These are phyloP conservation scores for Telfairia occidentalis DNA, from an alignment of 331 rosid species.

Conservation along the genomic window DNA sequence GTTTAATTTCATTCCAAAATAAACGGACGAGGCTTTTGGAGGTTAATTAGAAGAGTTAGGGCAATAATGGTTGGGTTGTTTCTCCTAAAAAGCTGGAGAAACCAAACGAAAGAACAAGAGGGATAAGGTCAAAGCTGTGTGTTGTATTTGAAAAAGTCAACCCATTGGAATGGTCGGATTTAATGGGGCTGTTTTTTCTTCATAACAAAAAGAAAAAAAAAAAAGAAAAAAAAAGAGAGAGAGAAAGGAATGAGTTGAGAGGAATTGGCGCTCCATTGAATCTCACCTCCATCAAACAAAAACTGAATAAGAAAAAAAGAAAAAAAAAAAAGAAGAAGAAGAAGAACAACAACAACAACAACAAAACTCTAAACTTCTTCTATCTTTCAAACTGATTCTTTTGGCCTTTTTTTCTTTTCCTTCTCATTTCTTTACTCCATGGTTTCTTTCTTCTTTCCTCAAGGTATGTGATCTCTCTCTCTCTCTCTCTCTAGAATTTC, in stretches of 20 bases:
- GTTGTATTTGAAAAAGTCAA: constrained; percentile 1
- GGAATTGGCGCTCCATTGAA: not conserved
- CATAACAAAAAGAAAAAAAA: not conserved
- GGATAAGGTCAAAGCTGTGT: not conserved
- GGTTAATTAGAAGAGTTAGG: not conserved
- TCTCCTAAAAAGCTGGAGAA: not conserved
- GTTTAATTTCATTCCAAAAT: not conserved
- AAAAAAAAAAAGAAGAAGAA: too few species aligned
- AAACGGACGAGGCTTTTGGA: not conserved
- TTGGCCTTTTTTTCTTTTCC: not conserved
- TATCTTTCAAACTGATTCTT: not conserved
- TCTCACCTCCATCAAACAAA: not conserved
- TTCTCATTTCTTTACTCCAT: constrained; percentile 3
- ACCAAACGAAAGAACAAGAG: not conserved
- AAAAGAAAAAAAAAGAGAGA: not conserved
- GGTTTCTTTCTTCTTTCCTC: not conserved
- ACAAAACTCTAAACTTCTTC: not conserved
- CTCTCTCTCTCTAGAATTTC: not conserved
- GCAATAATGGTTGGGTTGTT: not conserved
- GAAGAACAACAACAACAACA: not conserved
- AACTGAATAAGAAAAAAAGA: not conserved
- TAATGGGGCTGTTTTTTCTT: not conserved
- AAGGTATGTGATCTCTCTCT: not conserved
- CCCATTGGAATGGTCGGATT: not conserved
- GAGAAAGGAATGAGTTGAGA: not conserved